Conservation (phyloP, 2,329 filamentous ascomycete genomes). For the Botrytis paeoniae region DNA sequence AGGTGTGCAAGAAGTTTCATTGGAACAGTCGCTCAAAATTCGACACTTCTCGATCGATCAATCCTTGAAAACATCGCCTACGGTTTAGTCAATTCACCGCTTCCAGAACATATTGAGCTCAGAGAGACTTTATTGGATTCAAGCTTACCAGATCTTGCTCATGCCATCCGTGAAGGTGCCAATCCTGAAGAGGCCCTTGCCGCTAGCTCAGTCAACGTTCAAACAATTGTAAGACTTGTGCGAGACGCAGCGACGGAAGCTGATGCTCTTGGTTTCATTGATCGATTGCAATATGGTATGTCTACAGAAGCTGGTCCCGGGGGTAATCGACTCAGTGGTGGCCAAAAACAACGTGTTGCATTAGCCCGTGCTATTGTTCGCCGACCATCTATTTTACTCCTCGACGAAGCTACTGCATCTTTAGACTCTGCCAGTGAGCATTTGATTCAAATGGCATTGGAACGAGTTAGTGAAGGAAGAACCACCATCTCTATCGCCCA, state of each 20-base stretch:
- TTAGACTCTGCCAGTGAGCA: conserved; percentile 87
- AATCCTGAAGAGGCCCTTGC: background rate
- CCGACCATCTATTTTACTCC: conserved; percentile 54
- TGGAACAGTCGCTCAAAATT: conserved; percentile 8
- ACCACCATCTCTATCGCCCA: conserved; percentile 94
- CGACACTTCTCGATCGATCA: conserved; percentile 8
- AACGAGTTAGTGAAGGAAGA: conserved; percentile 75
- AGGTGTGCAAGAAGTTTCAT: conserved; percentile 9
- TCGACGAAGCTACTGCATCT: conserved; percentile 60
- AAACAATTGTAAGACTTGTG: conserved; percentile 5
- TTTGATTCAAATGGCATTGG: conserved; percentile 81
- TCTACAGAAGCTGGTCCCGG: background rate
- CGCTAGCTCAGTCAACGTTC: background rate
- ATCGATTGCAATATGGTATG: conserved; percentile 5
- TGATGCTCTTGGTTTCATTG: conserved; percentile 10
- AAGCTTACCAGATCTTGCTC: conserved; percentile 10
- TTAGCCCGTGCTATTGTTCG: conserved; percentile 59
- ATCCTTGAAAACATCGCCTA: conserved; percentile 15
- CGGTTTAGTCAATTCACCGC: conserved; percentile 11
- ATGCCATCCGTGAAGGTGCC: background rate
- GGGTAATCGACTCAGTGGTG: conserved; percentile 11
- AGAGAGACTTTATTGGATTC: background rate
- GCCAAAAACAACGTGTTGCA: conserved; percentile 41
- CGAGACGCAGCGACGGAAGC: conserved; percentile 8
- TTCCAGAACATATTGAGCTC: conserved; percentile 1